Percentiles rank a stretch among this genome's conserved stretches.
These are phyloP conservation scores for Laguncularia racemosa DNA, from an alignment of 345 rosid species.

Conservation along the genomic window DNA sequence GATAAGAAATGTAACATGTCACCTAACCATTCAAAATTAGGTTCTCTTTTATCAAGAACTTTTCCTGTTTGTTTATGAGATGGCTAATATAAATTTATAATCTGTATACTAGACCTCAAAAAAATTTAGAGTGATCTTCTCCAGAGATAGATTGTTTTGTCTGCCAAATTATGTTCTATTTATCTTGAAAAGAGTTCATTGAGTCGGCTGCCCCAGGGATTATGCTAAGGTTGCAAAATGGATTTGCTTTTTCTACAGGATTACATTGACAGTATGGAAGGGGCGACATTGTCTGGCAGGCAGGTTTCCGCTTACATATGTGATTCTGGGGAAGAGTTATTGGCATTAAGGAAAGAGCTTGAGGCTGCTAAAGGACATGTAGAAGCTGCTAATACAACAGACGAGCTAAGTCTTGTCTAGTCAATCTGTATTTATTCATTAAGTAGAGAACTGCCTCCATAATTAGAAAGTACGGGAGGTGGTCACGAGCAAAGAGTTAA, in stretches of 20 bases:
- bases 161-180: not conserved
- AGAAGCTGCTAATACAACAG: slow-evolving; percentile 22
- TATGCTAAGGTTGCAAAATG: no score
- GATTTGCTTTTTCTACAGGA: slow-evolving; percentile 39
- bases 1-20: not conserved
- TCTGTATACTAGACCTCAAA: not conserved
- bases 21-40: not conserved
- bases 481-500: no score
- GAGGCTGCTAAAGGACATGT: slow-evolving; percentile 19
- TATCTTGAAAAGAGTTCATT: not conserved
- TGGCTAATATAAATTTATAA: not conserved
- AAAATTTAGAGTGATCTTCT: not conserved
- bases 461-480: no score
- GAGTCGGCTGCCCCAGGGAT: not conserved
- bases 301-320: slow-evolving; percentile 88
- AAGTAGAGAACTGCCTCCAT: no score
- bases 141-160: no score
- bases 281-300: slow-evolving; percentile 91
- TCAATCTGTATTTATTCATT: not conserved
- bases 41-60: not conserved
- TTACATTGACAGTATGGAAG: slow-evolving; percentile 99
- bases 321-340: slow-evolving; percentile 71
- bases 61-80: not conserved
- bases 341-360: slow-evolving; percentile 58
- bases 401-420: slow-evolving; percentile 72